Evolutionary conservation across 768 basidiomycete genomes (phyloP).

Genomic region (Serendipita indica): DNA sequence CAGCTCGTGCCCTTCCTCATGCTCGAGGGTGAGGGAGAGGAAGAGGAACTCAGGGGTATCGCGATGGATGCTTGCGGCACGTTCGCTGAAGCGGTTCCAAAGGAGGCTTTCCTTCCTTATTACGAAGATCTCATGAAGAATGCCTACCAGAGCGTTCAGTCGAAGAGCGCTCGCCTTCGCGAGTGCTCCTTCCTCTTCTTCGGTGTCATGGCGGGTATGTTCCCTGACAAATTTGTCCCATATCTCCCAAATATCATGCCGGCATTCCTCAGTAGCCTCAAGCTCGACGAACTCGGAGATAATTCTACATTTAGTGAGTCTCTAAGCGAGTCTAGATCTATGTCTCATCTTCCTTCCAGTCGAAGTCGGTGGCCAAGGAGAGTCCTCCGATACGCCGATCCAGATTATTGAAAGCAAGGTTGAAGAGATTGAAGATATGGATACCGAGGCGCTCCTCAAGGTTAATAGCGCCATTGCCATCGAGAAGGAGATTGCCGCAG

Average conservation of each 20-base stretch:
- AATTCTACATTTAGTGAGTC: constrained; percentile 28
- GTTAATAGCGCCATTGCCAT: constrained; percentile 94
- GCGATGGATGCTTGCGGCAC: constrained; percentile 99
- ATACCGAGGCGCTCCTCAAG: constrained; percentile 75
- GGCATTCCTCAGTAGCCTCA: constrained; percentile 64
- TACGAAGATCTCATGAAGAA: constrained; percentile 94
- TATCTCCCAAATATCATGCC: constrained; percentile 82
- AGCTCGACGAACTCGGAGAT: constrained; percentile 70
- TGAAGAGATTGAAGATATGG: constrained; percentile 47
- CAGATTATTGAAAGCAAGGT: constrained; percentile 46
- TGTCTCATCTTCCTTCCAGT: constrained; percentile 13
- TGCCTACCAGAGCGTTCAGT: constrained; percentile 77
- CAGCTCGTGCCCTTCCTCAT: constrained; percentile 79
- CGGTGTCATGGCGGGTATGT: constrained; percentile 95
- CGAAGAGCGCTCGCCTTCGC: constrained; percentile 64
- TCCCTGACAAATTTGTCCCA: constrained; percentile 80
- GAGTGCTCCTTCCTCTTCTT: constrained; percentile 99
- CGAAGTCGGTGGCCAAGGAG: constrained; percentile 38
- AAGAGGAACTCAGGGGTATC: constrained; percentile 87
- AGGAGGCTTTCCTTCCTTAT: constrained; percentile 86
- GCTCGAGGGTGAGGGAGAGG: constrained; percentile 77
- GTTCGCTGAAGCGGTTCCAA: constrained; percentile 91
- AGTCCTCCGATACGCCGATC: constrained; percentile 57
- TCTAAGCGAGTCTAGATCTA: neutral
- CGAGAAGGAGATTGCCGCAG: constrained; percentile 97